Evolutionary conservation across 1,139 yeast species (phyloP), one percentile per base, ranked within the genome.

Genomic region (Lodderomyces parapsilosis): DNA sequence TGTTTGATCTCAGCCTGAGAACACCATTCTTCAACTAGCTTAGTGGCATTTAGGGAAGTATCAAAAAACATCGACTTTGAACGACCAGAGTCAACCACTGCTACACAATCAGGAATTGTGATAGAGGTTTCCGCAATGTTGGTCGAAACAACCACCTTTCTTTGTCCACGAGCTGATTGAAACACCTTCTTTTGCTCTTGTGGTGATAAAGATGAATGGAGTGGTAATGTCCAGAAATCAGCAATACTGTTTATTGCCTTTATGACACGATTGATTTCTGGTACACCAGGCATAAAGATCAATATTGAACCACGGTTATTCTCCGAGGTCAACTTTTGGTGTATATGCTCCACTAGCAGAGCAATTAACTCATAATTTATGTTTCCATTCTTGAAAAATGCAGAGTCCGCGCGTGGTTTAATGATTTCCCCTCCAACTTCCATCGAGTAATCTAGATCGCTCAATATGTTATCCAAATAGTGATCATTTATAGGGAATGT

Each of bases 31-130:
- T 91, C 98, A 3, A 83, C 72, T 36, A 93, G 71, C 47, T 78
- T 79, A 0, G 95, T 83, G 3, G 90, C 76, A 52, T 86, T 85
- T 13, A 81, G 70, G 31, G 66, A 70, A 0, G 88, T 56, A 55
- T 88, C 93, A 57, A 81, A 93, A 34, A 78, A 76, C 56, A 88
- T 78, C 14, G 83, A 81, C 56, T 93, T 93, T 3, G 88, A 91
- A 43, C 91, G 71, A 3, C 98, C 99, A 1, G 88, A 71, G 58
- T 93, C 98, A 34, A 93, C 78, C 1, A 93, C 97, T 0, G 83
- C 96, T 15, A 90, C 96, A 64, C 94, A 88, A 63, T 93, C 98
- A 9, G 96, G 90, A 44, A 93, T 93, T 1, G 96, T 88, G 48
- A 88, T 87, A 23, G 96, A 88, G 0, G 95, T 86, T 61, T 86